Evolutionary conservation across 495 filamentous ascomycete genomes (phyloP).

Genomic region (Rostrohypoxylon terebratum): DNA sequence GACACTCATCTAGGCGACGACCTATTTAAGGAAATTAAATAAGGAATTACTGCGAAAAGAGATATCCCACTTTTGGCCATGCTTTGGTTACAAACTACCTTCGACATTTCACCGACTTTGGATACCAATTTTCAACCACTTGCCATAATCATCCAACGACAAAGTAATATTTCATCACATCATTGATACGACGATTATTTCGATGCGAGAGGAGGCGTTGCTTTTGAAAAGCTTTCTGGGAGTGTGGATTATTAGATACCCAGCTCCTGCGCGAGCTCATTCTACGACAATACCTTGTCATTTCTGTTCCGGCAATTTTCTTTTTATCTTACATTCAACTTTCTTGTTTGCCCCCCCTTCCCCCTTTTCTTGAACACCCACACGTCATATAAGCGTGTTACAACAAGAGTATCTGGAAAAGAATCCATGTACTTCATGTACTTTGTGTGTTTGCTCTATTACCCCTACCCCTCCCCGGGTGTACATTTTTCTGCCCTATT

Average conservation of each 20-base stretch:
- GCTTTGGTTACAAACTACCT: conserved; percentile 25
- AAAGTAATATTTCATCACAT: conserved; percentile 42
- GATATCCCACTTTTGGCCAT: conserved; percentile 31
- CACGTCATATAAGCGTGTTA: conserved; percentile 43
- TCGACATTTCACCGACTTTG: conserved; percentile 23
- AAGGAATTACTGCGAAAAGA: conserved; percentile 11
- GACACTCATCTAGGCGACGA: conserved; percentile 62
- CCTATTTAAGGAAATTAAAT: conserved; percentile 68
- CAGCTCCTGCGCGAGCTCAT: conserved; percentile 51
- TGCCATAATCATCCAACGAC: conserved; percentile 38
- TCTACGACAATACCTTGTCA: conserved; percentile 48
- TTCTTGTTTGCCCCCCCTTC: conserved; percentile 25
- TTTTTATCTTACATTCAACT: conserved; percentile 16
- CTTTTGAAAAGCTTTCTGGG: conserved; percentile 34
- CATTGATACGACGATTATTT: conserved; percentile 38
- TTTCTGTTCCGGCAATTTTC: conserved; percentile 28
- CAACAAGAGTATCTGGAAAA: conserved; percentile 25
- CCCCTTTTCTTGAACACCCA: conserved; percentile 14
- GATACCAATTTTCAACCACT: conserved; percentile 29
- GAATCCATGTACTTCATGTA: conserved; percentile 17
- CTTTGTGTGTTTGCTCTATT: conserved; percentile 20
- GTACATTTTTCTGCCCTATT: conserved; percentile 27
- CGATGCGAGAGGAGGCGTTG: conserved; percentile 27
- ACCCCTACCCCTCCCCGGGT: conserved; percentile 6
- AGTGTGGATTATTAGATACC: conserved; percentile 51